Conservation (phyloP, 225 moss, liverwort and hornwort genomes). For the Polytrichum formosum region DNA sequence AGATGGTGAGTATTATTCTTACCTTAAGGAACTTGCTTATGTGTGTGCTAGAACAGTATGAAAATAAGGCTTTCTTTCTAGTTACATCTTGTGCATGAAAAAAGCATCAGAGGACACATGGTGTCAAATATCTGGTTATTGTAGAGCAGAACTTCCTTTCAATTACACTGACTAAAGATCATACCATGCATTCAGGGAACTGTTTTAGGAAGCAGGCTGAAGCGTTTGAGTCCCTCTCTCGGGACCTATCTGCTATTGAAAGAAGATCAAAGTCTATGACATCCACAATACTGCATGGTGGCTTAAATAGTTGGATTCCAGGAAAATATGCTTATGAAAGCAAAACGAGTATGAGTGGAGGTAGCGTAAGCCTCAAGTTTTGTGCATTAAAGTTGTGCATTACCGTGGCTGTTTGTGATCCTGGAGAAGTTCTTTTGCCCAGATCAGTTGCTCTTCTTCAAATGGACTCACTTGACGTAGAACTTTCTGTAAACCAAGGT, state of each 20-base stretch:
- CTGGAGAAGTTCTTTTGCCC: constrained; percentile 14
- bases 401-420: constrained; percentile 23
- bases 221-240: constrained; percentile 46
- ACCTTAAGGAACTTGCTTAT: background rate
- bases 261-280: constrained; percentile 69
- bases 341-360: constrained; percentile 9
- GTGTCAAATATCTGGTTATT: too few species aligned
- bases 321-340: constrained; percentile 6
- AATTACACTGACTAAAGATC: background rate
- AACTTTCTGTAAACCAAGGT: constrained; percentile 42
- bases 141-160: background rate
- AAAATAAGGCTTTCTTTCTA: too few species aligned
- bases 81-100: too few species aligned
- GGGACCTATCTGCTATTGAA: constrained; percentile 63
- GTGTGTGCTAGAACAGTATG: background rate
- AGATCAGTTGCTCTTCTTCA: constrained; percentile 38
- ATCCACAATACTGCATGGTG: constrained; percentile 39
- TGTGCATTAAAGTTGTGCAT: constrained; percentile 44
- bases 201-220: constrained; percentile 52
- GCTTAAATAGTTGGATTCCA: constrained; percentile 48
- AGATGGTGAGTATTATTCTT: constrained; percentile 38
- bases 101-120: too few species aligned
- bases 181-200: constrained; percentile 43
- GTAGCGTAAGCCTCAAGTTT: constrained; percentile 37
- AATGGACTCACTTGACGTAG: constrained; percentile 36